phyloP scores from a whole-genome alignment of 2,329 filamentous ascomycete genomes.

The Fusarium tuaranense region DNA sequence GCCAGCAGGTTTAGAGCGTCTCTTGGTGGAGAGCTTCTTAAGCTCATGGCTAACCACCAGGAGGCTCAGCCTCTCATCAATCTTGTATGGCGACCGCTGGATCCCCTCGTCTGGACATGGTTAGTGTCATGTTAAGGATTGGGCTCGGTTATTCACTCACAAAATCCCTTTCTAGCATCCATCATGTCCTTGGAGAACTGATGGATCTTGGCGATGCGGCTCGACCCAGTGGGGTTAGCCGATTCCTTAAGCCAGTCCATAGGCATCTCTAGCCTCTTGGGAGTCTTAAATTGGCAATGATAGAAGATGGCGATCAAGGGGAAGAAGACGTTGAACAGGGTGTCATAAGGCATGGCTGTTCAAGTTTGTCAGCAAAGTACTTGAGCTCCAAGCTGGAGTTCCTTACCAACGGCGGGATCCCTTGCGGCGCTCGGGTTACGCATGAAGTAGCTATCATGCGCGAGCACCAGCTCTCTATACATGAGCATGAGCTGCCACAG shows the following conservation, averaged over 20 bases:
- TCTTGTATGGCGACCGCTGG: slow-evolving; percentile 47
- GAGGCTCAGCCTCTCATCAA: slow-evolving; percentile 49
- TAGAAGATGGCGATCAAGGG: slow-evolving; percentile 55
- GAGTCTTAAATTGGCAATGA: slow-evolving; percentile 55
- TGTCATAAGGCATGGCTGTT: slow-evolving; percentile 41
- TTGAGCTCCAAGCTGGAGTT: background rate
- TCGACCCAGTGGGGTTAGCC: slow-evolving; percentile 40
- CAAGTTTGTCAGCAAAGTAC: slow-evolving; percentile 17
- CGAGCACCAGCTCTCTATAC: slow-evolving; percentile 57
- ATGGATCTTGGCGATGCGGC: slow-evolving; percentile 46
- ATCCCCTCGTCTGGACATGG: slow-evolving; percentile 46
- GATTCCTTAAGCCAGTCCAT: slow-evolving; percentile 53
- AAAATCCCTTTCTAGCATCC: slow-evolving; percentile 50
- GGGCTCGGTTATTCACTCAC: slow-evolving; percentile 42
- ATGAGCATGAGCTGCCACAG: slow-evolving; percentile 64
- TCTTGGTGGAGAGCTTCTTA: slow-evolving; percentile 54
- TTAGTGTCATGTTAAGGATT: slow-evolving; percentile 28
- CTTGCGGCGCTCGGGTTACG: slow-evolving; percentile 36
- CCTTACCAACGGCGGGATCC: slow-evolving; percentile 42
- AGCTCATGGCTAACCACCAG: slow-evolving; percentile 55
- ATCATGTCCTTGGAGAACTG: slow-evolving; percentile 48
- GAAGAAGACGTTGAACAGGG: slow-evolving; percentile 50
- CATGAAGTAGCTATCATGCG: slow-evolving; percentile 46
- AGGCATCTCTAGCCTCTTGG: slow-evolving; percentile 54
- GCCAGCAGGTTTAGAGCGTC: slow-evolving; percentile 40